phyloP scores from a whole-genome alignment of 495 filamentous ascomycete genomes.

The Bacidia rubella region DNA sequence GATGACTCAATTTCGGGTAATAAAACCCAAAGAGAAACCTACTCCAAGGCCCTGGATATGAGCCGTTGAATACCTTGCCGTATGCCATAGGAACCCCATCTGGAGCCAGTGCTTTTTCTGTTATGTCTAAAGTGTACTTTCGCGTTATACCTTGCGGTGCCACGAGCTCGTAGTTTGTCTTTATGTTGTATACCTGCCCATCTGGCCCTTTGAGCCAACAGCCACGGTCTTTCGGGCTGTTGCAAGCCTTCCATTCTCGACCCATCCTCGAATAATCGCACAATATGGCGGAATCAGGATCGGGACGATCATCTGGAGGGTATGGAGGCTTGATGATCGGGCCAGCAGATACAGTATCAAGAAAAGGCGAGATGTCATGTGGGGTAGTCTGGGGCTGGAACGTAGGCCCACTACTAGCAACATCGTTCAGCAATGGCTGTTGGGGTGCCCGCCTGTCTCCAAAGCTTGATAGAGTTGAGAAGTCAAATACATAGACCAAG shows the following conservation, averaged over 20 bases:
- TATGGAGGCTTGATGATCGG: not conserved
- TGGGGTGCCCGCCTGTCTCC: too few relatives aligned
- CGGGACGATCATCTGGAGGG: not conserved
- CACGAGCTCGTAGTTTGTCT: slow-evolving; percentile 9
- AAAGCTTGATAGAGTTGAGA: too few relatives aligned
- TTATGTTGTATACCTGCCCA: slow-evolving; percentile 22
- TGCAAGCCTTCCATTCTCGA: slow-evolving; percentile 4
- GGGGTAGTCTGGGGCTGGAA: too few relatives aligned
- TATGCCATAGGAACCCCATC: slow-evolving; percentile 6
- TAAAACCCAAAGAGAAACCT: not conserved
- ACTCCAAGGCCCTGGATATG: slow-evolving; percentile 28
- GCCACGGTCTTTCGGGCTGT: not conserved
- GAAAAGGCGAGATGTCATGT: not conserved
- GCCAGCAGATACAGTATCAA: not conserved
- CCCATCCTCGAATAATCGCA: slow-evolving; percentile 10
- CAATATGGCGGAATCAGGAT: not conserved
- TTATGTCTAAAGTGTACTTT: slow-evolving; percentile 1
- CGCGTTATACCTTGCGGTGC: slow-evolving; percentile 16
- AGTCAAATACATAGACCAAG: too few relatives aligned
- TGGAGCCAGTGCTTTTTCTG: not conserved
- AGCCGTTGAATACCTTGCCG: slow-evolving; percentile 11
- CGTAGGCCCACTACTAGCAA: too few relatives aligned
- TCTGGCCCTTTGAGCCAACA: slow-evolving; percentile 6
- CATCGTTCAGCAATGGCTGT: too few relatives aligned
- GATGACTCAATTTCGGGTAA: not conserved